Evolutionary conservation across 176 grass and related monocot species (phyloP).

Genomic region (Triticum timopheevii): DNA sequence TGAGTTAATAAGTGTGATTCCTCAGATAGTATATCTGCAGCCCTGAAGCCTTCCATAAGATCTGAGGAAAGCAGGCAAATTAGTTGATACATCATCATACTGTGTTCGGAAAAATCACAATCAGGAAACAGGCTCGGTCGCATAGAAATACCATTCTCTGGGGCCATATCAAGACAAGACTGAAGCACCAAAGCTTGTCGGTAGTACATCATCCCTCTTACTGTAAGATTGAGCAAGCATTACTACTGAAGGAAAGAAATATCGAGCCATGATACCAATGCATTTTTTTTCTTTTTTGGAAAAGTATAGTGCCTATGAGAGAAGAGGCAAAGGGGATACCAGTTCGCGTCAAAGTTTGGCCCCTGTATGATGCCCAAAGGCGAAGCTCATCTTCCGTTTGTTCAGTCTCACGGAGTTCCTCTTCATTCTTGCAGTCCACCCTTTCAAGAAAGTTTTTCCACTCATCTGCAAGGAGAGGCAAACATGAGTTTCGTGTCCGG

Average conservation of each 20-base stretch:
- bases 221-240: constrained; percentile 43
- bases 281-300: not conserved
- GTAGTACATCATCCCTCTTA: constrained; percentile 99
- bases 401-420: constrained; percentile 59
- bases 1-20: constrained; percentile 68
- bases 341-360: constrained; percentile 96
- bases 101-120: constrained; percentile 7
- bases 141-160: constrained; percentile 66
- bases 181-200: constrained; percentile 95
- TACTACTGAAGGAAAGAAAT: constrained; percentile 29
- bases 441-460: constrained; percentile 93
- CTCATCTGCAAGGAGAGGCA: constrained; percentile 66
- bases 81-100: constrained; percentile 1
- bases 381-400: constrained; percentile 75
- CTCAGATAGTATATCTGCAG: constrained; percentile 59
- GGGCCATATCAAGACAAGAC: constrained; percentile 93
- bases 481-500: not conserved
- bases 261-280: not conserved
- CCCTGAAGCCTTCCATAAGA: constrained; percentile 92
- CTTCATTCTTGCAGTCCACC: constrained; percentile 61
- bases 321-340: constrained; percentile 39
- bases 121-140: constrained; percentile 7
- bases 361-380: constrained; percentile 94
- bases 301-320: constrained; percentile 5
- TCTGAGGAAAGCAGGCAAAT: constrained; percentile 51